phyloP scores from a whole-genome alignment of 495 filamentous ascomycete species.

The Penicillium pulvis region DNA sequence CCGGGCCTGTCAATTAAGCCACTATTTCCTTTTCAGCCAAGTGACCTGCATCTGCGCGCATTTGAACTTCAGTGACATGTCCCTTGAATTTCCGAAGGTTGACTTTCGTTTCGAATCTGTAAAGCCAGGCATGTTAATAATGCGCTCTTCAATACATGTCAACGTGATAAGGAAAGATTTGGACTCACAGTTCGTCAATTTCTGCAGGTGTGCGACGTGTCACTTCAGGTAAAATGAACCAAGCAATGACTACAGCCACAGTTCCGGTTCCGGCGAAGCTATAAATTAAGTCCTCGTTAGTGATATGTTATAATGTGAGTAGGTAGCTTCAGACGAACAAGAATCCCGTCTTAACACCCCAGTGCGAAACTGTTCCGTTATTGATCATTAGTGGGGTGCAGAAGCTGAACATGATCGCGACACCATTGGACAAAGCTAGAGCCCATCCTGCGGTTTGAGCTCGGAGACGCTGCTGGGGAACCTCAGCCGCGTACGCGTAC shows the following conservation, averaged over 20 bases:
- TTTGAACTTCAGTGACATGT: conserved; percentile 35
- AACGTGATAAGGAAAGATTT: neutral
- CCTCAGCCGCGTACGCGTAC: conserved; percentile 44
- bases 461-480: conserved; percentile 42
- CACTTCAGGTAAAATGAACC: conserved; percentile 42
- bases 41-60: conserved; percentile 19
- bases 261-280: conserved; percentile 39
- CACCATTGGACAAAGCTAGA: conserved; percentile 37
- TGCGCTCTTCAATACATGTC: neutral
- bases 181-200: conserved; percentile 41
- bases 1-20: neutral
- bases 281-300: neutral
- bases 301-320: neutral
- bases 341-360: conserved; percentile 47
- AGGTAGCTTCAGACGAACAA: conserved; percentile 31
- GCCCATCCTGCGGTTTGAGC: conserved; percentile 42
- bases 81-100: conserved; percentile 36
- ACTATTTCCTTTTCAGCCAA: conserved; percentile 4
- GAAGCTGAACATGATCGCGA: conserved; percentile 48
- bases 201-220: conserved; percentile 39
- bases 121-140: neutral
- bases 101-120: conserved; percentile 36
- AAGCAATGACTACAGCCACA: conserved; percentile 34
- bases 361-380: conserved; percentile 28
- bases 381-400: conserved; percentile 48